Evolutionary conservation across 2,329 filamentous ascomycete species (phyloP).

Genomic region (Verticillium longisporum): DNA sequence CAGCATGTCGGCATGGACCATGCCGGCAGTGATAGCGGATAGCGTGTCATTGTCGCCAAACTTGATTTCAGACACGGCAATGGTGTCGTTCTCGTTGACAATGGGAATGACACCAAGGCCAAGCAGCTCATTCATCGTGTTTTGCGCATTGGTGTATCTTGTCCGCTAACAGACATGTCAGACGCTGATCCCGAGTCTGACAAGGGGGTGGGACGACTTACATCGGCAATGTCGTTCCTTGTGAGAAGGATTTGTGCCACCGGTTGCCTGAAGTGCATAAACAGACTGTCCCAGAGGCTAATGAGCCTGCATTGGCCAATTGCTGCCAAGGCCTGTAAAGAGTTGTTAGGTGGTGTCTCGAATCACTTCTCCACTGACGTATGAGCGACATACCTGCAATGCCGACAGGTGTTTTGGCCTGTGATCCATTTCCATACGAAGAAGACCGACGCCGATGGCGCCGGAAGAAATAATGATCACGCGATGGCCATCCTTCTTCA

Average conservation of each 20-base stretch:
- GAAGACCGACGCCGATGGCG: slow-evolving; percentile 88
- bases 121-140: slow-evolving; percentile 83
- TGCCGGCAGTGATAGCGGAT: slow-evolving; percentile 91
- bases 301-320: slow-evolving; percentile 95
- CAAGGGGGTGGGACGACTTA: slow-evolving; percentile 30
- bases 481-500: slow-evolving; percentile 84
- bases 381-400: slow-evolving; percentile 55
- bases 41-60: slow-evolving; percentile 98
- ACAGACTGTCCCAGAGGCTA: slow-evolving; percentile 90
- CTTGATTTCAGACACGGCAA: slow-evolving; percentile 97
- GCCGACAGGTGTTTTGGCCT: slow-evolving; percentile 86
- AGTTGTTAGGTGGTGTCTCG: slow-evolving; percentile 1
- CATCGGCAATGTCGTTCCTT: slow-evolving; percentile 91
- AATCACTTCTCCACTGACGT: neutral
- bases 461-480: slow-evolving; percentile 97
- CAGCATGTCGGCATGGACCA: slow-evolving; percentile 93
- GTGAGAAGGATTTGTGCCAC: slow-evolving; percentile 93
- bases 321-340: slow-evolving; percentile 69
- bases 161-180: slow-evolving; percentile 52
- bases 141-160: slow-evolving; percentile 94
- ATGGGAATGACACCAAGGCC: slow-evolving; percentile 97
- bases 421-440: slow-evolving; percentile 81
- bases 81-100: slow-evolving; percentile 97
- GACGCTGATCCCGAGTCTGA: neutral
- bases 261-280: slow-evolving; percentile 79